Base-by-base conservation (phyloP, 345 rosid genomes). In the Gossypium longicalyx region DNA sequence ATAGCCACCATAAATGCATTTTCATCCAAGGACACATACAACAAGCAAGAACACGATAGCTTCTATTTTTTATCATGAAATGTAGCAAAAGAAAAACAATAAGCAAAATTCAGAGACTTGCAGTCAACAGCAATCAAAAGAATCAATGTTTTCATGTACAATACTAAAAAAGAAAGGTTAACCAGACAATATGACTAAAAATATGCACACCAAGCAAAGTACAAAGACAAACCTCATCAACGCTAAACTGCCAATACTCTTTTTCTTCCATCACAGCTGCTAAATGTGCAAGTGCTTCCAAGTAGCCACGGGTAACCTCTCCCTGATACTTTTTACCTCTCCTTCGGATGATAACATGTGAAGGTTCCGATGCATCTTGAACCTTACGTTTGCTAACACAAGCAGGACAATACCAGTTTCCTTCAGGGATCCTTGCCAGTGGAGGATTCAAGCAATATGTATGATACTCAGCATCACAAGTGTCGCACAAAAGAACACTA, bases 391-490 rank as follows among this genome's bases (percentile, higher is more conserved):
- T 86, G 76, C 89, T 80, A 83, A 80, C 89, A 87, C 99, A 95
- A 72, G 97, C 85, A 71, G 99, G 99, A 73, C 98, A 93, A 82
- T 95, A 95, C 99, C 99, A 95, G 84, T 95, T 95, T 62, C 99
- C 99, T 66, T 93, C 93, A 29, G 99, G 99, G 80, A 93, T 95
- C 80, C 93, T 90, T 54, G 91, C 90, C 73, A 95, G 89, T 17
- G 99, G 99, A 80, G 99, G 99, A 78, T 87, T 89, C 90, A 95
- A 91, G 86, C 99, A 95, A 81, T 95, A 95, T 60, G 94, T 95
- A 83, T 95, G 99, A 83, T 95, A 95, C 85, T 93, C 98, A 43
- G 97, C 90, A 85, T 95, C 97, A 70, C 98, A 95, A 66, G 94
- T 88, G 86, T 95, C 98, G 83, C 99, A 95, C 70, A 95, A 80